phyloP scores from a whole-genome alignment of 2,329 filamentous ascomycete genomes.

The Scedosporium dehoogii region DNA sequence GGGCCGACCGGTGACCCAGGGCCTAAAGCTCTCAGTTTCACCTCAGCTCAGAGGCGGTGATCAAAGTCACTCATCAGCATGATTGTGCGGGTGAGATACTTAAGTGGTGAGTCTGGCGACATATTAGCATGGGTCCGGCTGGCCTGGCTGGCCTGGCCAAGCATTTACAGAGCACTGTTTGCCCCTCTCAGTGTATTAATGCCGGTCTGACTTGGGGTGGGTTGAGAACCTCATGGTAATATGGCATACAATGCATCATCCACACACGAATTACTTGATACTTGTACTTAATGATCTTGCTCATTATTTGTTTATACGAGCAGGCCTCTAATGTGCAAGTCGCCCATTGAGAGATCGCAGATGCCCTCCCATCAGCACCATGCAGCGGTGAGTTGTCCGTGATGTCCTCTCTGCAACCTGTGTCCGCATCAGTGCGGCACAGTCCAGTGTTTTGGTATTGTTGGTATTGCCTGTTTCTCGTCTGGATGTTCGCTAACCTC shows the following conservation, averaged over 20 bases:
- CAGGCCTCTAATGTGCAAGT: background rate
- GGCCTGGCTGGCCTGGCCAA: no score
- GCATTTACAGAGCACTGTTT: no score
- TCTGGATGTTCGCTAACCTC: no score
- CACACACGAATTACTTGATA: background rate
- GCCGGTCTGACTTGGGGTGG: no score
- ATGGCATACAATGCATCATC: background rate
- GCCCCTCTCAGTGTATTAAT: no score
- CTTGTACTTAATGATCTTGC: no score
- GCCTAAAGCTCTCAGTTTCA: background rate
- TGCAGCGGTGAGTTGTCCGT: background rate
- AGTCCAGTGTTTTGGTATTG: background rate
- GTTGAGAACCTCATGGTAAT: no score
- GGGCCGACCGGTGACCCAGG: background rate
- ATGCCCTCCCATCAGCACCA: background rate
- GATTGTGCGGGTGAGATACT: no score
- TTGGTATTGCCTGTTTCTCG: background rate
- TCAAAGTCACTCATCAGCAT: no score
- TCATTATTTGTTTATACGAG: background rate
- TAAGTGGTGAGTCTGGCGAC: no score
- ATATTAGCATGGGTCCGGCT: no score
- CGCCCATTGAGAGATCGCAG: background rate
- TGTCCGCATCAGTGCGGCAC: background rate
- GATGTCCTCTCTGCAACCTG: background rate
- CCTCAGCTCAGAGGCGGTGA: background rate